Evolutionary conservation across 2,329 filamentous ascomycete species (phyloP), one percentile per base, ranked within the genome.

Genomic region (Dactylellina leptospora): DNA sequence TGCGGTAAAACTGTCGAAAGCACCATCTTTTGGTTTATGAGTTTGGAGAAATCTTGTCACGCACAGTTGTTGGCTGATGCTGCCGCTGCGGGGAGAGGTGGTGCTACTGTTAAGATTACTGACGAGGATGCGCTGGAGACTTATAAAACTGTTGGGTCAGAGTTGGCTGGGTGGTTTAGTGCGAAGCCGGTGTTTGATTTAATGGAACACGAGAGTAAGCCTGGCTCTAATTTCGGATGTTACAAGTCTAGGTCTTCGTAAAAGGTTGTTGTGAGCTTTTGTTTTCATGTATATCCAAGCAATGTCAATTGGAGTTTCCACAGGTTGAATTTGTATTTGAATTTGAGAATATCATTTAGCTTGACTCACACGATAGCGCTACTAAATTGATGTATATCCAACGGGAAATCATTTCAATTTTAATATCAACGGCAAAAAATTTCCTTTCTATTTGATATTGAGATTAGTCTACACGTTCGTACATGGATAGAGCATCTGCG

Each of bases 181-280:
- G 89, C 87, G 4, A 88, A 87, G 80, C 89, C 89, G 13, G 75
- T 88, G 74, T 92, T 92, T 80, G 88, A 91, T 80, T 80, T 90
- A 40, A 85, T 89, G 73, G 84, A 88, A 18, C 30, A 59, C 22
- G 68, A 72, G 16, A 62, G 56, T 10, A 76, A 84, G 84, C 77
- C 85, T 88, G 80, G 59, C 1, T 85, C 83, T 1, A 80, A 42
- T 9, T 72, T 59, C 40, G 59, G 68, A 13, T 53, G 38, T 23
- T 72, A 72, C 10, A 40, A 51, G 53, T 51, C 48, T 9, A 68
- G 36, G 48, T 56, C 54, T 27, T 22, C 40, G 28, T 44, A 8
- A 22, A 1, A n/a, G 16, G 10, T 45, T 18, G n/a, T n/a, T n/a
- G n/a, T n/a, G n/a, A n/a, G n/a, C n/a, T n/a, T n/a, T n/a, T n/a